Evolutionary conservation across 257 asterid species (phyloP), one percentile per base, ranked within the genome.

Genomic region (Primulina tabacum): DNA sequence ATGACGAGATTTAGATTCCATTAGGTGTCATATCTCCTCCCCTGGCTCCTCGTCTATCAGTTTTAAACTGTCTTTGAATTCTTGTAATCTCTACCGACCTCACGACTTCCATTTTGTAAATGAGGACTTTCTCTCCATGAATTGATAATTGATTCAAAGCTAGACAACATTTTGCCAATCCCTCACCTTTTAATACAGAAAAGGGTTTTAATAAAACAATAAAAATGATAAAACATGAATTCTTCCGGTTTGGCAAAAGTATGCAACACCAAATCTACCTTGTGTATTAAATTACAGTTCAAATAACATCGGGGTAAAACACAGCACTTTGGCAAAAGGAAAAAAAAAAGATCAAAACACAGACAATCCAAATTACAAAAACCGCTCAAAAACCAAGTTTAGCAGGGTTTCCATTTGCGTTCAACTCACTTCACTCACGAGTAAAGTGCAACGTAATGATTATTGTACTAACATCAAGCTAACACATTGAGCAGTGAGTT

Each of bases 11-110:
- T 43, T 43, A 43, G 53, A 43, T 43, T 43, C n/a, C 17, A 3
- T 43, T 12, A 43, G 53, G 53, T 43, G 5, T 43, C n/a, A 11
- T 35, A 7, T 43, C 53, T 43, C n/a, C 1, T 61, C 97, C 96
- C 96, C 89, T 93, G 53, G 96, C 17, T 12, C 52, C 52, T 12
- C 16, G 1, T 3, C 17, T 2, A 40, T 40, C 52, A 40, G 17
- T 40, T 40, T 38, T 12, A 10, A 40, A 10, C 26, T 40, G 52
- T 40, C 52, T 40, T 40, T 40, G 11, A 40, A 40, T 40, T 40
- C 52, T 40, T 40, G 52, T 10, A 12, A 40, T 1, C 26, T 24
- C 26, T 24, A 24, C 26, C 26, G 26, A 24, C 26, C 1, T 24
- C 26, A 24, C 26, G 26, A 0, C 26, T 24, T 24, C 26, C 26